Evolutionary conservation across 2,329 filamentous ascomycete genomes (phyloP).

Genomic region (Rugonectria rugulosa): DNA sequence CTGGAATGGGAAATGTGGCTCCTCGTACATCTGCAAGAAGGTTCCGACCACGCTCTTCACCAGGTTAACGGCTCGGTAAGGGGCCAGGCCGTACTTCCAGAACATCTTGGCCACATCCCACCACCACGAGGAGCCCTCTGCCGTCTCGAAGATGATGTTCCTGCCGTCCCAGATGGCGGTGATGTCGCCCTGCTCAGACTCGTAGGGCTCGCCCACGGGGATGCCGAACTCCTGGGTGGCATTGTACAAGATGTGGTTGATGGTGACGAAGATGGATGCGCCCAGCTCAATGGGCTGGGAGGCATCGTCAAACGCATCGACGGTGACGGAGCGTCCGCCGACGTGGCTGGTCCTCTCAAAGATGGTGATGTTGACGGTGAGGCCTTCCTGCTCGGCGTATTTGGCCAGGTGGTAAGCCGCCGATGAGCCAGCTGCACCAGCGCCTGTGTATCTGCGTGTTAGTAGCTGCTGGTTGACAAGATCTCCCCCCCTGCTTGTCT

Average conservation of each 20-base stretch:
- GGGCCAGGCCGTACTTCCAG: constrained; percentile 85
- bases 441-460: constrained; percentile 68
- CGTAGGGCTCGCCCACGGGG: constrained; percentile 54
- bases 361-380: constrained; percentile 80
- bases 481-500: not conserved
- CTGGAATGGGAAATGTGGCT: constrained; percentile 83
- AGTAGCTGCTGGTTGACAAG: constrained; percentile 3
- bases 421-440: constrained; percentile 87
- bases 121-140: constrained; percentile 70
- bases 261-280: constrained; percentile 87
- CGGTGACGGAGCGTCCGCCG: constrained; percentile 87
- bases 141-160: constrained; percentile 73
- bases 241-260: constrained; percentile 83
- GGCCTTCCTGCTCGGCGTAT: constrained; percentile 68
- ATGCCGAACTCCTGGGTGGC: constrained; percentile 78
- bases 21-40: constrained; percentile 83
- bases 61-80: constrained; percentile 74
- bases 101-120: constrained; percentile 82
- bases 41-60: constrained; percentile 74
- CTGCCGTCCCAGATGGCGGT: constrained; percentile 88
- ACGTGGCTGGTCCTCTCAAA: constrained; percentile 82
- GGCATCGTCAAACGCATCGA: constrained; percentile 76
- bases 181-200: constrained; percentile 58
- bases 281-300: constrained; percentile 81
- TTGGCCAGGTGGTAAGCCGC: constrained; percentile 82